Base-by-base conservation (phyloP, 1,284 basidiomycete genomes). In the Puccinia horiana region DNA sequence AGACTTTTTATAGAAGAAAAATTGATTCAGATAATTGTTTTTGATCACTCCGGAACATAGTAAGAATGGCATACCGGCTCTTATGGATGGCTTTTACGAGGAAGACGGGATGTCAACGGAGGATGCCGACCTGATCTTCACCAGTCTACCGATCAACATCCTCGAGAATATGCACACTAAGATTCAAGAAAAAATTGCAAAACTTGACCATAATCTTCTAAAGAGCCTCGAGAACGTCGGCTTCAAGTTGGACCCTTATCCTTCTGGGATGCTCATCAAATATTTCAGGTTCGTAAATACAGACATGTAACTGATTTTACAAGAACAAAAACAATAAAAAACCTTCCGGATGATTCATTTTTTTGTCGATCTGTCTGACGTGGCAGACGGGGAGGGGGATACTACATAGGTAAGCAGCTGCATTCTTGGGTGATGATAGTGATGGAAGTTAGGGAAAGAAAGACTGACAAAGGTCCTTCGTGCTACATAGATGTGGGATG, bases 211-310 rank as follows among this genome's bases (percentile, higher is more conserved):
- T 84, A 89, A 90, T 37, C 85, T 91, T 1, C 87, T 92, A 3
- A 89, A 91, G 0, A 90, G 90, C 1, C 88, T 93, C 52, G 86
- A 88, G 76, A 88, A 88, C 81, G 89, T 89, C 5, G 92, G 92
- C 1, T 93, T 93, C 88, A 89, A 88, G 81, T 85, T 89, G 18
- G 90, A 90, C 84, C 84, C 87, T 2, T 92, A 92, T 14, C 88
- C 88, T 9, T 89, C 91, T 42, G 90, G 88, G 32, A 89, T 90
- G 86, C 74, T 89, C 3, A 87, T 88, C 83, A 87, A 86, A 82
- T 84, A 84, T 82, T 86, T 81, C 63, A 81, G 77, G 77, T 82
- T 26, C 26, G 11, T 26, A 56, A 26, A 26, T 16, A 42, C 16
- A 56, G n/a, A n/a, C n/a, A n/a, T n/a, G n/a, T n/a, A n/a, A n/a